Evolutionary conservation across 2,329 filamentous ascomycete species (phyloP).

Genomic region (Colletotrichum tropicale): DNA sequence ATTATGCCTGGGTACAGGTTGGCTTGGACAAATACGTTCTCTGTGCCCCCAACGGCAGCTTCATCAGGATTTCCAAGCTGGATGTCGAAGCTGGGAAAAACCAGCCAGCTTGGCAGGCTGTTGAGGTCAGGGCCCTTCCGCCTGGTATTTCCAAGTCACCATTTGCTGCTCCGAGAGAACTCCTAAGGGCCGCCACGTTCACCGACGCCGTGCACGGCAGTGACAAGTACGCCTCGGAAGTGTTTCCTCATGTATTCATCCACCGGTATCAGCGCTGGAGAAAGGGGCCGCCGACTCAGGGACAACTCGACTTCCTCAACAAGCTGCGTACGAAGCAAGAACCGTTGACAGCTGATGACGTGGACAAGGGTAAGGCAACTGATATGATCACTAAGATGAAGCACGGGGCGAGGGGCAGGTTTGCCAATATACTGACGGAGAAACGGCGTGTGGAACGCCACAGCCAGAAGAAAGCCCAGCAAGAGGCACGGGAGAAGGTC

Average conservation of each 20-base stretch:
- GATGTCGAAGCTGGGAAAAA: slow-evolving; percentile 16
- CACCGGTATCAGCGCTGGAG: slow-evolving; percentile 73
- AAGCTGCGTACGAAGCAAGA: slow-evolving; percentile 62
- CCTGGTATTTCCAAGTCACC: slow-evolving; percentile 54
- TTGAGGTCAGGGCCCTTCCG: slow-evolving; percentile 54
- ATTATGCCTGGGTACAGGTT: slow-evolving; percentile 82
- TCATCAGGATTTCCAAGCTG: slow-evolving; percentile 55
- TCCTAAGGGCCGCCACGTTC: slow-evolving; percentile 71
- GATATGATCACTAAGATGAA: slow-evolving; percentile 95
- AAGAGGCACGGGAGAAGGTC: slow-evolving; percentile 52
- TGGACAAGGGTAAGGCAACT: slow-evolving; percentile 80
- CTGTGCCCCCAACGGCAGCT: slow-evolving; percentile 66
- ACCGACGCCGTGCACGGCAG: slow-evolving; percentile 80
- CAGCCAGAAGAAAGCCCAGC: slow-evolving; percentile 39
- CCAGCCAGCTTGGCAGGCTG: slow-evolving; percentile 42
- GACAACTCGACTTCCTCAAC: slow-evolving; percentile 74
- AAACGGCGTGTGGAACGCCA: slow-evolving; percentile 53
- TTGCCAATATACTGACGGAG: slow-evolving; percentile 53
- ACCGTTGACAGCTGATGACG: slow-evolving; percentile 54
- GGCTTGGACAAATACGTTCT: slow-evolving; percentile 75
- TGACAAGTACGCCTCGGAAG: slow-evolving; percentile 76
- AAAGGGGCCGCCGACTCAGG: slow-evolving; percentile 63
- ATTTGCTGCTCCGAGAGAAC: slow-evolving; percentile 70
- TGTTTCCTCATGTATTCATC: slow-evolving; percentile 73
- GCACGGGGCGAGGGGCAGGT: slow-evolving; percentile 76